phyloP scores from a whole-genome alignment of 1,284 basidiomycete genomes.

The Trametes hirsuta region DNA sequence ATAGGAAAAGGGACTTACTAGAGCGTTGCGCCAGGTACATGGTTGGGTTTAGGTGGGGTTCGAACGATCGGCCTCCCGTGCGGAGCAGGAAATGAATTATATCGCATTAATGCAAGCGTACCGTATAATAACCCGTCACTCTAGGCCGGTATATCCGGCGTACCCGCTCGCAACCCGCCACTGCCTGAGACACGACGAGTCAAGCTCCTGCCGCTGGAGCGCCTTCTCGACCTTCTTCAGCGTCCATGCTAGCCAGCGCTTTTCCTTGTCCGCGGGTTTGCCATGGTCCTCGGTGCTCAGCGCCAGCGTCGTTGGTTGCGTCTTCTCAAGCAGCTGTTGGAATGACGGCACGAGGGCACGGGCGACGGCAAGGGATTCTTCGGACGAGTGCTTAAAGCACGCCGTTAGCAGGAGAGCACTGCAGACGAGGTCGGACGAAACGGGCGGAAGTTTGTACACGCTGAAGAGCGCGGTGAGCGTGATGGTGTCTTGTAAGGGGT shows the following conservation, averaged over 20 bases:
- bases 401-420: slow-evolving; percentile 60
- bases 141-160: slow-evolving; percentile 1
- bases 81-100: background rate
- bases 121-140: slow-evolving; percentile 1
- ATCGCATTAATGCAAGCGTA: slow-evolving; percentile 12
- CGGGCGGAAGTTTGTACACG: slow-evolving; percentile 53
- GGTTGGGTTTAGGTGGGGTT: background rate
- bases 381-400: slow-evolving; percentile 43
- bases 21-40: no score
- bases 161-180: slow-evolving; percentile 28
- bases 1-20: no score
- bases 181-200: slow-evolving; percentile 31
- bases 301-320: slow-evolving; percentile 29
- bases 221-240: slow-evolving; percentile 33
- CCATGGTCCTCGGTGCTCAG: slow-evolving; percentile 28
- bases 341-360: slow-evolving; percentile 49
- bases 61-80: background rate
- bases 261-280: slow-evolving; percentile 32
- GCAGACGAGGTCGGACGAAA: slow-evolving; percentile 56
- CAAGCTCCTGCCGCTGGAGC: slow-evolving; percentile 28
- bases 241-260: slow-evolving; percentile 35
- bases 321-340: slow-evolving; percentile 37
- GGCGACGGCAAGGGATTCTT: slow-evolving; percentile 45
- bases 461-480: slow-evolving; percentile 53
- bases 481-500: slow-evolving; percentile 51